Evolutionary conservation across 768 basidiomycete genomes (phyloP).

Genomic region (Hemileccinum rubropunctum): DNA sequence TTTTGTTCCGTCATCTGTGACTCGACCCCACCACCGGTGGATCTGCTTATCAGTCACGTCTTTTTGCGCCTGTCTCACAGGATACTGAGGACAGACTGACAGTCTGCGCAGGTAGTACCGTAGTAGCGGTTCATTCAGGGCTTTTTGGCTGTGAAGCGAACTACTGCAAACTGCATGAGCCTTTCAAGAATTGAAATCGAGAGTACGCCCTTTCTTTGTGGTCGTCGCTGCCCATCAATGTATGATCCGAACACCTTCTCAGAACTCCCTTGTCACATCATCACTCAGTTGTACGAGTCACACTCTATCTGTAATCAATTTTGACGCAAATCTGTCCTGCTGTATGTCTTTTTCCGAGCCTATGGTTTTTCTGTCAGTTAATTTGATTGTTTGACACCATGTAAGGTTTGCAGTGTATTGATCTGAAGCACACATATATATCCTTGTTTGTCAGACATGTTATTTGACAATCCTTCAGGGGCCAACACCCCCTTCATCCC

Average conservation of each 20-base stretch:
- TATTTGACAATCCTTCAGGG: slow-evolving; percentile 30
- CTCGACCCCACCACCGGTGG: slow-evolving; percentile 16
- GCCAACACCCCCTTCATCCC: slow-evolving; percentile 38
- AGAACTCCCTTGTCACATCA: slow-evolving; percentile 8
- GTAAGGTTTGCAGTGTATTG: slow-evolving; percentile 22
- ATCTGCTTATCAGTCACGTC: slow-evolving; percentile 9
- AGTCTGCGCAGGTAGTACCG: not conserved
- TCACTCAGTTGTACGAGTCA: slow-evolving; percentile 17
- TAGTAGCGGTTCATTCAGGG: not conserved
- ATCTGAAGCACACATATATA: slow-evolving; percentile 23
- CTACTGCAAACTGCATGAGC: slow-evolving; percentile 5
- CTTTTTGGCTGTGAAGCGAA: slow-evolving; percentile 3
- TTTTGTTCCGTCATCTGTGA: slow-evolving; percentile 5
- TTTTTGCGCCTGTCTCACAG: not conserved
- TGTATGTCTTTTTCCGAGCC: slow-evolving; percentile 14
- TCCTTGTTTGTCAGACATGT: slow-evolving; percentile 20
- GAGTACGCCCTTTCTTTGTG: slow-evolving; percentile 2
- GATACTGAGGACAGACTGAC: not conserved
- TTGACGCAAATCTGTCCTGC: not conserved
- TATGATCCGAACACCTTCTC: slow-evolving; percentile 8
- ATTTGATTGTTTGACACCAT: slow-evolving; percentile 12
- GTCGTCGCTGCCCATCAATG: not conserved
- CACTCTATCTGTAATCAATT: slow-evolving; percentile 8
- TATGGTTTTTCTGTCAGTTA: not conserved
- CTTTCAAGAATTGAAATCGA: not conserved